These are phyloP conservation scores for Cyberlindnera nakhonratchasimensis DNA, from an alignment of 805 yeast species.

Conservation along the genomic window DNA sequence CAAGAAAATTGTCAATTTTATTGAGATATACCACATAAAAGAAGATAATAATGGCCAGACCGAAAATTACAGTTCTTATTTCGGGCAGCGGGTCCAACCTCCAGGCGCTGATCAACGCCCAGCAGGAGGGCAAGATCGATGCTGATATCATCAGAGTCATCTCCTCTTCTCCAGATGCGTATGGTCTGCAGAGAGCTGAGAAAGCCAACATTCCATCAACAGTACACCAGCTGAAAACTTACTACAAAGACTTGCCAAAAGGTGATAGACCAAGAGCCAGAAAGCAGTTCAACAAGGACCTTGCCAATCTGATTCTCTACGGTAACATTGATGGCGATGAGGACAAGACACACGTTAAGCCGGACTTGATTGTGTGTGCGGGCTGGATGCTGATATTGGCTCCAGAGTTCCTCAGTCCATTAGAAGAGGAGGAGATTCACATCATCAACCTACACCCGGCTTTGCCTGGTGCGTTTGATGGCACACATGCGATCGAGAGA, in stretches of 20 bases:
- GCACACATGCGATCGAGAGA: slow-evolving; percentile 94
- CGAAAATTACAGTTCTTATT: slow-evolving; percentile 61
- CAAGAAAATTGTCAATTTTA: neutral
- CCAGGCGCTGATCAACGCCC: slow-evolving; percentile 88
- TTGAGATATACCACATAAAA: neutral
- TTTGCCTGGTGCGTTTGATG: slow-evolving; percentile 94
- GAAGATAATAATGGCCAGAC: slow-evolving; percentile 15
- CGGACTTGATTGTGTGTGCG: slow-evolving; percentile 92
- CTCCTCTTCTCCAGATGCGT: slow-evolving; percentile 84
- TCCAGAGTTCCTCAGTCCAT: slow-evolving; percentile 64
- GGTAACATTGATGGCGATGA: slow-evolving; percentile 39
- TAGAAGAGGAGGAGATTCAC: slow-evolving; percentile 58
- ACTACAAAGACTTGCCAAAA: slow-evolving; percentile 73
- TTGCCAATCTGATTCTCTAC: slow-evolving; percentile 62
- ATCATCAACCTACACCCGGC: slow-evolving; percentile 97
- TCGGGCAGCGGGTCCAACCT: slow-evolving; percentile 96
- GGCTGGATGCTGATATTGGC: slow-evolving; percentile 97
- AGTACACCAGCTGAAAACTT: slow-evolving; percentile 66
- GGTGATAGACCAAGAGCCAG: slow-evolving; percentile 64
- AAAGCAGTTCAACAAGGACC: slow-evolving; percentile 68
- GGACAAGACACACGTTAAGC: slow-evolving; percentile 42
- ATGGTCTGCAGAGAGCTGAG: slow-evolving; percentile 77
- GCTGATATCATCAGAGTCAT: slow-evolving; percentile 66
- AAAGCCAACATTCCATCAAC: slow-evolving; percentile 66
- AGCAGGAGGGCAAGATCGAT: slow-evolving; percentile 39